Evolutionary conservation across 495 filamentous ascomycete species (phyloP), one percentile per base, ranked within the genome.

Genomic region (Neurospora hispaniola): DNA sequence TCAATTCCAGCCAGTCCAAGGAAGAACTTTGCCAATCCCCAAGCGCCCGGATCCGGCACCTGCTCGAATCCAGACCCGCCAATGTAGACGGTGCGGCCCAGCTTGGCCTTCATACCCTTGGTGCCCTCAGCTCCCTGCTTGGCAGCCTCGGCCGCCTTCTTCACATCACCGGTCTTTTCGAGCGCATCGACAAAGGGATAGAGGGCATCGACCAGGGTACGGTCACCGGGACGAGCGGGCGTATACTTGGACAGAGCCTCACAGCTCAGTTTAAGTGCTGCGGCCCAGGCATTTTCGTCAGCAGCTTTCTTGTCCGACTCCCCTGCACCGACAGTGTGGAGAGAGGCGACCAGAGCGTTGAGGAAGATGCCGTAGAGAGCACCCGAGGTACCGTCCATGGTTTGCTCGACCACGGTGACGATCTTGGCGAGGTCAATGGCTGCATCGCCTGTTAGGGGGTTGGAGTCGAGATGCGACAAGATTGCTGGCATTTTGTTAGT

Each of bases 291-390:
- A 46, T 87, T 81, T 38, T 84, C 82, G 0, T 78, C 72, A 1
- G 31, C 62, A n/a, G 42, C 41, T 6, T 76, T 72, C 70, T 91
- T 86, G 54, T 35, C 23, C 3, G 54, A 66, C 54, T 66, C 54
- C 54, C 54, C 54, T 66, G 27, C 54, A 7, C 54, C 54, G 14
- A 66, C 54, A 10, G 84, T 83, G 42, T 90, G 89, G 16, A 99
- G 84, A 1, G 90, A 89, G 73, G 91, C 89, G 23, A 92, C 90
- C 2, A 99, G 89, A 0, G 94, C 89, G 80, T 97, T 97, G 70
- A 99, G 86, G 86, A 97, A 99, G 75, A 99, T 99, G 44, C 94
- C 92, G 80, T 97, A 98, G 39, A 99, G 85, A 6, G 96, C 96
- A 3, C 96, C 96, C 0, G 94, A 97, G 12, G 96, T 99, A 69